A percentile compares a stretch with the other conserved stretches of the same genome.
These are phyloP conservation scores for Fusarium denticulatum DNA, from an alignment of 2,329 filamentous ascomycete genomes.

Conservation along the genomic window DNA sequence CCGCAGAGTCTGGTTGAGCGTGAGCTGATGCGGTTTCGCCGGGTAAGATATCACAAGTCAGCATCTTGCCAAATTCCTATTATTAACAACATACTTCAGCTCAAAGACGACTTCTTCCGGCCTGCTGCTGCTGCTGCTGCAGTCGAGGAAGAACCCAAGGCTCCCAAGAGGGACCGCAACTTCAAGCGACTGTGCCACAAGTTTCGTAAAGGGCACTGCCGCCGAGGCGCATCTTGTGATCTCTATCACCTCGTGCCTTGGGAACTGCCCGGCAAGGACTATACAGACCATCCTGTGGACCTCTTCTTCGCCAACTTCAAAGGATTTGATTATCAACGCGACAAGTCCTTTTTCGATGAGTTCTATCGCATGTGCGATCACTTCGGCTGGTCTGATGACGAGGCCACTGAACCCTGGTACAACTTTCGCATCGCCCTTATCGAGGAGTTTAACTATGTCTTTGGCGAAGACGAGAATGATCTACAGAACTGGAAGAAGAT, in stretches of 20 bases:
- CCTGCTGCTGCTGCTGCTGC: neutral
- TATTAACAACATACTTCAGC: neutral
- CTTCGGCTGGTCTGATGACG: neutral
- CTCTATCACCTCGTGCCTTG: neutral
- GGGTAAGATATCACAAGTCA: neutral
- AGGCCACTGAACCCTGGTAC: neutral
- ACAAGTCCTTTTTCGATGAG: slow-evolving; percentile 8
- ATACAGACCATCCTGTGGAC: neutral
- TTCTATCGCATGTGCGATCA: slow-evolving; percentile 1
- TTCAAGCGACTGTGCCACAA: neutral
- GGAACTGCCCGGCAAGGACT: neutral
- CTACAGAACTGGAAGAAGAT: slow-evolving; percentile 18
- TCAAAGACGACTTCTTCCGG: neutral
- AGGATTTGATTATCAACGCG: neutral
- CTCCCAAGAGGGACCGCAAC: neutral
- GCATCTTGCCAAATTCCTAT: too few relatives aligned
- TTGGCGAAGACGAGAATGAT: slow-evolving; percentile 2
- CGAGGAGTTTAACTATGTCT: slow-evolving; percentile 12
- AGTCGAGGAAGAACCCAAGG: neutral
- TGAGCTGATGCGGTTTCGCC: neutral
- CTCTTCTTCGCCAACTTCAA: slow-evolving; percentile 18
- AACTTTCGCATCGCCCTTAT: slow-evolving; percentile 13
- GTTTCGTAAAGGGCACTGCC: neutral
- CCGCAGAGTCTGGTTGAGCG: neutral
- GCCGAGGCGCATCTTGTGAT: neutral